phyloP scores from a whole-genome alignment of 441 rosid species.

The Metrosideros polymorpha region DNA sequence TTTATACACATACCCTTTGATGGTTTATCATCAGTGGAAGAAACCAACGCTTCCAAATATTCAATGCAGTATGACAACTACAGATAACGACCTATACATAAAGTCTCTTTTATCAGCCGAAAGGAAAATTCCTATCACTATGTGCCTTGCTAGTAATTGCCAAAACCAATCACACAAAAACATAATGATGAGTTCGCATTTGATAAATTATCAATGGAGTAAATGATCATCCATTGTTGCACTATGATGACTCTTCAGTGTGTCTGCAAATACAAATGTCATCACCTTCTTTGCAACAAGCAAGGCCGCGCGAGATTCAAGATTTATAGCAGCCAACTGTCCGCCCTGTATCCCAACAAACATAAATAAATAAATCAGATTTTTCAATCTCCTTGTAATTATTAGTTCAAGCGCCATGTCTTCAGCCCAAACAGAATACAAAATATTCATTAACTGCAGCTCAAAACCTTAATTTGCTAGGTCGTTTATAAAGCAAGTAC shows the following conservation, averaged over 20 bases:
- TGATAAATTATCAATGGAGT: background rate
- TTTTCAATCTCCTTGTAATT: background rate
- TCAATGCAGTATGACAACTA: background rate
- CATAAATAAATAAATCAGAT: background rate
- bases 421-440: background rate
- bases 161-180: background rate
- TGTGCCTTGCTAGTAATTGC: background rate
- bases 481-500: background rate
- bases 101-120: background rate
- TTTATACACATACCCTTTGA: background rate
- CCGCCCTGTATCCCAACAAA: conserved; percentile 49
- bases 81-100: background rate
- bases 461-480: background rate
- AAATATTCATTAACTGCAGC: background rate
- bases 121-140: background rate
- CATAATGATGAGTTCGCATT: background rate
- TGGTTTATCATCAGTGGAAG: background rate
- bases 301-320: conserved; percentile 78
- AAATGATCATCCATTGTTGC: background rate
- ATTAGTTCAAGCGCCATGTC: background rate
- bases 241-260: background rate
- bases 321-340: conserved; percentile 55
- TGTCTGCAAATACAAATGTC: background rate
- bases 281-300: conserved; percentile 81
- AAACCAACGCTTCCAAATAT: background rate